Evolutionary conservation across 306 rosid species (phyloP), one percentile per base, ranked within the genome.

Genomic region (Corylus americana): DNA sequence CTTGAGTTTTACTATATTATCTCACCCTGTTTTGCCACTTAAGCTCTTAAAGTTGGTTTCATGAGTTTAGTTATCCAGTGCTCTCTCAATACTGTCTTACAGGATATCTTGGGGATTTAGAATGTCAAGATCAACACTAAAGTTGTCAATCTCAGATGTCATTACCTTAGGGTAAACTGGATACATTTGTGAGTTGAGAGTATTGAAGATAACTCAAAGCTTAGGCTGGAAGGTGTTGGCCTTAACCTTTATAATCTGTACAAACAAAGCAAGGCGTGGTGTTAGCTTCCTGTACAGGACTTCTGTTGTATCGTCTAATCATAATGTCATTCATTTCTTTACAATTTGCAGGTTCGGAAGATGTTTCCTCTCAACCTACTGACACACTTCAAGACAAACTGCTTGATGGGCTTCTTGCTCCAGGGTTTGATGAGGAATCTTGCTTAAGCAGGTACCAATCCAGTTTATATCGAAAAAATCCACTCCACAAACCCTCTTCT

Each of bases 381-480:
- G 78, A 68, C 70, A 72, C 79, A 79, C 89, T 69, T 20, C 75
- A 64, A 75, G 93, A 89, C 83, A 80, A 79, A 57, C 75, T 87
- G 74, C 82, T 81, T 35, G 83, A 87, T 11, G 92, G 93, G 55
- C 90, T 91, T 79, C 86, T 91, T 53, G 57, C 82, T 73, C 80
- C 69, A 45, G 90, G 88, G 55, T 86, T 91, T 74, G 86, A 89
- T 78, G 93, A 86, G 72, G 55, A 53, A 50, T 84, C 93, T 70
- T 91, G 96, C 85, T 83, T 83, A 68, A 89, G 96, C 78, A 87
- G 93, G 83, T 87, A 91, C 72, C 88, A 78, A 54, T 89, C 76
- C 93, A 48, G 85, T 64, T 63, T 57, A 51, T 84, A 83, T 78
- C 85, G 73, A 70, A 89, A 83, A 76, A 83, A 81, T 58, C 55